Evolutionary conservation across 768 basidiomycete species (phyloP), one percentile per base, ranked within the genome.

Genomic region (Leccinum olivaceopallidum): DNA sequence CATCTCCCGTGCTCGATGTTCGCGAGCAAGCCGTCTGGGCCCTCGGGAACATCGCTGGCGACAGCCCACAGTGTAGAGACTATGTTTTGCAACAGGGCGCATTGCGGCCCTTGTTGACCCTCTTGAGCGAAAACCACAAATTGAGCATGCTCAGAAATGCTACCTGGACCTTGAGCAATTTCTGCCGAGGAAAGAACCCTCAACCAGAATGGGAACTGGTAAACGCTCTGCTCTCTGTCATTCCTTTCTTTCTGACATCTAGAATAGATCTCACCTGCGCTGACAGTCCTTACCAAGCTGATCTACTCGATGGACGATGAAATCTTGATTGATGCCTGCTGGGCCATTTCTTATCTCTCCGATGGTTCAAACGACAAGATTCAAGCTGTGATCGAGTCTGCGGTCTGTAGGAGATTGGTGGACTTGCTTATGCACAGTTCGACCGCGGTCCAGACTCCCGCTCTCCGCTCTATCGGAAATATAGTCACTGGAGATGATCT

Each of bases 21-120:
- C 89, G 96, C 61, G 97, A 99, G 78, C 97, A 99, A 78, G 97
- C 97, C 26, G 97, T 99, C 26, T 99, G 96, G 97, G 97, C 97
- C 22, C 83, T 99, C 61, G 97, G 97, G 60, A 99, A 99, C 79
- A 98, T 99, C 65, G 97, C 97, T 56, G 97, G 97, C 61, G 97
- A 99, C 76, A 96, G 94, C 65, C 97, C 97, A 22, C 87, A 91
- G 72, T 99, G 97, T 83, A 81, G 97, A 69, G 97, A 99, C 73
- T 95, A 95, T 69, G 97, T 98, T 56, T 85, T 99, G 55, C 88
- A 93, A 70, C 87, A 92, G 71, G 95, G 95, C 61, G 96, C 97
- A 34, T 80, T 99, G 62, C 83, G 94, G 58, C 97, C 97, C n/a
- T 80, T 99, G 59, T 79, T 98, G 63, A 86, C 88, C 34, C 81